Base-by-base conservation (phyloP, 176 grass and related monocot species). In the Carex kokanica region DNA sequence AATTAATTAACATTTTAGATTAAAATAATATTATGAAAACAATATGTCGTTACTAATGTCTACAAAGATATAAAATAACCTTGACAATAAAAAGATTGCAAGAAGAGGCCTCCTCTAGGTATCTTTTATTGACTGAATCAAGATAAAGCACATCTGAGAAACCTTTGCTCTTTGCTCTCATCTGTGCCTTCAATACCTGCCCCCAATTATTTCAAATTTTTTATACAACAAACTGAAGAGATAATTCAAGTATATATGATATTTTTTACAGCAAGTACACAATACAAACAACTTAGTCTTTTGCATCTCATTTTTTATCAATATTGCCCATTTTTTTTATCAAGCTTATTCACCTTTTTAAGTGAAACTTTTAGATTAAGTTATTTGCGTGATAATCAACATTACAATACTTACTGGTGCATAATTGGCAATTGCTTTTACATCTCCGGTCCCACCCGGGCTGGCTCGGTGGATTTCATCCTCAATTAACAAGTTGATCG, bases 391-490 rank as follows among this genome's bases (percentile, higher is more conserved):
- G 13, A 74, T 53, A 61, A 59, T 31, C 27, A 5, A 59, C 16
- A 59, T 20, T 62, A 6, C 25, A 41, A 62, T 82, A 79, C 80
- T 31, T 84, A 98, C 96, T 67, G 96, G 96, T n/a, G 83, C 91
- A 86, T 99, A 99, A 92, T 99, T 99, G 47, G 91, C 18, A 81
- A 95, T 99, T 53, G 93, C 86, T 73, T 99, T 99, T 57, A 99
- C 96, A 24, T 80, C 89, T 55, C 96, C 96, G 11, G 91, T 92
- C 1, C 96, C 96, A 64, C 96, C 96, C 1, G 96, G 96, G 88
- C 84, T 79, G 1, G 93, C 91, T 60, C 93, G 96, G 89, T 92
- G 96, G 69, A 83, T 20, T 61, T 82, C 85, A 78, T 93, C 89
- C 21, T 89, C 59, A 36, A 99, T 62, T 2, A 88, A 18, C 54